Evolutionary conservation across 164 flowering plant genomes (phyloP).

Genomic region (Buxus sempervirens): DNA sequence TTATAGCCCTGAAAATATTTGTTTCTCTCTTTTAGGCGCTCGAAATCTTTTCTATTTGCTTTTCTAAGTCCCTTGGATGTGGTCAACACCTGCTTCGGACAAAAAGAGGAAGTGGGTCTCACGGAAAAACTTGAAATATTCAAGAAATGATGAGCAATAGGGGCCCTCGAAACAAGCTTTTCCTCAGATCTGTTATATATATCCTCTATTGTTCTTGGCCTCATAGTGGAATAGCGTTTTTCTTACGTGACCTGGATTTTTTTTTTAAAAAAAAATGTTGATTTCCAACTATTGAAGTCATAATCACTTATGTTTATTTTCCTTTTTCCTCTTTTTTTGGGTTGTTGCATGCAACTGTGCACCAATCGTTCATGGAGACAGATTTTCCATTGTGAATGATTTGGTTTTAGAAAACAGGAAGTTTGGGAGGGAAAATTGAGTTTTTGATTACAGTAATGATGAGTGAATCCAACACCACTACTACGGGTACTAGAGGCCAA

Average conservation of each 20-base stretch:
- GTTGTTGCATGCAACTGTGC: slow-evolving; percentile 24
- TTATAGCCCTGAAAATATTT: no score
- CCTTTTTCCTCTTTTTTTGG: neutral
- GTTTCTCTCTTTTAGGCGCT: no score
- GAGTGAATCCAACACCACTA: slow-evolving; percentile 22
- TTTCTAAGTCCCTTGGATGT: neutral
- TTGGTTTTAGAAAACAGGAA: slow-evolving; percentile 17
- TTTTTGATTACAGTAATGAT: slow-evolving; percentile 31
- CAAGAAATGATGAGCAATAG: neutral
- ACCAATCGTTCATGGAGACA: slow-evolving; percentile 26
- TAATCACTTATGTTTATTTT: neutral
- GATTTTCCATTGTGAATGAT: slow-evolving; percentile 34
- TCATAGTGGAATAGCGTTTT: neutral
- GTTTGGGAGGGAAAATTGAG: slow-evolving; percentile 5
- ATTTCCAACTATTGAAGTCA: neutral
- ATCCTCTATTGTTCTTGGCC: neutral
- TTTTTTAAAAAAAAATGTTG: no score
- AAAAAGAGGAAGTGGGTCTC: neutral
- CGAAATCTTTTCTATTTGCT: neutral
- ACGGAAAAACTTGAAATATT: neutral
- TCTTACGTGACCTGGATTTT: neutral
- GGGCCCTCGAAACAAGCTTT: neutral
- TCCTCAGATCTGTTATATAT: neutral
- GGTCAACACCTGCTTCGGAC: no score
- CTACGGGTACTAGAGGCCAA: neutral